Evolutionary conservation across 2,329 filamentous ascomycete species (phyloP), one percentile per base, ranked within the genome.

Genomic region (Xylariaceae sp.): DNA sequence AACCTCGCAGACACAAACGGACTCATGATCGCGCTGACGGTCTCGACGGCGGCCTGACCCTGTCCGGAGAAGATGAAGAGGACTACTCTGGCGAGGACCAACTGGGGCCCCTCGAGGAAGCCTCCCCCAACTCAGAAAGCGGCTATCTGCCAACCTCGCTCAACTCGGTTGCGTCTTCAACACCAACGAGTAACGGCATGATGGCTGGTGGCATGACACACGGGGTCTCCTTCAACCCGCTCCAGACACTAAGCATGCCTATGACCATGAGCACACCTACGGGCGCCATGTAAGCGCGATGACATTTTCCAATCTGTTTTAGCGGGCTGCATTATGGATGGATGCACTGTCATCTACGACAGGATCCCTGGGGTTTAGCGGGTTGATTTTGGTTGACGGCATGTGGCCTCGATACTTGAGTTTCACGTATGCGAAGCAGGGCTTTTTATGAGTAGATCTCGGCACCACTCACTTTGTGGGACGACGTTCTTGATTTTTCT

Each of bases 51-150:
- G 58, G 58, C 37, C 69, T 79, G 50, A 72, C 71, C 53, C 72
- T 79, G 39, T 82, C 83, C 24, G 88, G 90, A 37, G 88, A 94
- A 49, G 87, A 93, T 29, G 77, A 90, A 47, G 87, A 94, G 52
- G 84, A 92, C 35, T 80, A 71, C 49, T 80, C 77, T 22, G 86
- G 90, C 40, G 87, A 93, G 45, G 85, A 92, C 47, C 83, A 89
- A 19, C 77, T 90, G 35, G 82, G 83, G 33, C 81, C 85, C 24
- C 73, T 89, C 18, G 85, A 87, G 43, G 83, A 89, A 44, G 78
- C 82, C 13, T 88, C 83, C 10, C 83, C 85, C 12, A 77, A 73
- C 30, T 84, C 81, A 0, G 78, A 83, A 44, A 66, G 70, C 44
- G 76, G 76, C 35, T 84, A 83, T 55, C 57, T 73, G 28, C 58